These are phyloP conservation scores for Fusarium nanum DNA, from an alignment of 2,329 filamentous ascomycete genomes.

Conservation along the genomic window DNA sequence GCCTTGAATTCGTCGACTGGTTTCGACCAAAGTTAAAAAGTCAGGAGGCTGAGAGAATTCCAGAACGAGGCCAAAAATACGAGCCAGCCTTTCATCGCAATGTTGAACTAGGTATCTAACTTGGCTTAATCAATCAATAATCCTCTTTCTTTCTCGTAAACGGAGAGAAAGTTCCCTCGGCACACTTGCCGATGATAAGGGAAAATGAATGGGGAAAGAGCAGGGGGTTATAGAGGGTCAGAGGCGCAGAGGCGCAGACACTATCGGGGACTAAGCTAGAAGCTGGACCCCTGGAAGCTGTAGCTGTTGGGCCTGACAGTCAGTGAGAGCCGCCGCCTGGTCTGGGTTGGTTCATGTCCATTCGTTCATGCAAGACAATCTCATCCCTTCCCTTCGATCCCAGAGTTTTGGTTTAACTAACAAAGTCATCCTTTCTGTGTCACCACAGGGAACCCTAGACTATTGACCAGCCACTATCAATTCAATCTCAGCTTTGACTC, in stretches of 20 bases:
- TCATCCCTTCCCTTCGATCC: slow-evolving; percentile 4
- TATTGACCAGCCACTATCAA: neutral
- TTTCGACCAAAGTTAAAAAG: slow-evolving; percentile 8
- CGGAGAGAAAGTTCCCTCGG: slow-evolving; percentile 6
- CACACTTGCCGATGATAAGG: slow-evolving; percentile 30
- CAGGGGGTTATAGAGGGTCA: slow-evolving; percentile 2
- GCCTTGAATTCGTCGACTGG: slow-evolving; percentile 25
- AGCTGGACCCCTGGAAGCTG: slow-evolving; percentile 28
- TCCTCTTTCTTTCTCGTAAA: slow-evolving; percentile 1
- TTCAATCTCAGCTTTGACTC: neutral
- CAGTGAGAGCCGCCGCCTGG: slow-evolving; percentile 25
- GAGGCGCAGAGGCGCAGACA: slow-evolving; percentile 36
- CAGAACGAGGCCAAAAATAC: slow-evolving; percentile 16
- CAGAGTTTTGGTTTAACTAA: slow-evolving; percentile 30
- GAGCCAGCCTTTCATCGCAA: slow-evolving; percentile 10
- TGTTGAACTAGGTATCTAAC: neutral
- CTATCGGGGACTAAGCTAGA: slow-evolving; percentile 7
- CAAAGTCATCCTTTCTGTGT: neutral
- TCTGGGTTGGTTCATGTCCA: slow-evolving; percentile 15
- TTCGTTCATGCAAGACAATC: slow-evolving; percentile 4
- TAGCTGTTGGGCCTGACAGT: neutral
- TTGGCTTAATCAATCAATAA: neutral
- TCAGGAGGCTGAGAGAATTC: slow-evolving; percentile 15
- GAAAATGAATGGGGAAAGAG: slow-evolving; percentile 27
- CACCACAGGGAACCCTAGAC: neutral